Evolutionary conservation across 805 yeast genomes (phyloP).

Genomic region (Torulaspora indica): DNA sequence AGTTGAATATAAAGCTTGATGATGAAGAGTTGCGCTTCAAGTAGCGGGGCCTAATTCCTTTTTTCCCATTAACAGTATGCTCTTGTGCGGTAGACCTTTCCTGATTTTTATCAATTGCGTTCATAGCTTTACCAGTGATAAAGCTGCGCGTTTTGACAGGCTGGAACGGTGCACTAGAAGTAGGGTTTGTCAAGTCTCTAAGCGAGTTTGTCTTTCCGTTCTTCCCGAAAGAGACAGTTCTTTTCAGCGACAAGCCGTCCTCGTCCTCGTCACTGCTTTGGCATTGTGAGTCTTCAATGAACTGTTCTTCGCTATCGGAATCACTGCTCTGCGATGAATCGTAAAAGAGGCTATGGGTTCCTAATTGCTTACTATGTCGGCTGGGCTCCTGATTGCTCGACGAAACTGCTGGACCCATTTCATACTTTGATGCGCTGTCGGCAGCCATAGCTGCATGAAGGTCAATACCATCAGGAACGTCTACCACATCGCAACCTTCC

Average conservation of each 20-base stretch:
- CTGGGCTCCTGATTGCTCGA: conserved; percentile 4
- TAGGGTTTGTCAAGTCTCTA: conserved; percentile 20
- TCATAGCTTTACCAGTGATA: conserved; percentile 30
- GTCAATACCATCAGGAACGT: conserved; percentile 35
- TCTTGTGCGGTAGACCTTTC: conserved; percentile 1
- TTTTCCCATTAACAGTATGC: conserved; percentile 4
- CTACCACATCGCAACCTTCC: conserved; percentile 35
- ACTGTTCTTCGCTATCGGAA: conserved; percentile 30
- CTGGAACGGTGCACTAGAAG: conserved; percentile 11
- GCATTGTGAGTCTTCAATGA: conserved; percentile 23
- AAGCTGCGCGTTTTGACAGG: conserved; percentile 27
- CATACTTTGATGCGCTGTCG: conserved; percentile 16
- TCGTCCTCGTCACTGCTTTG: conserved; percentile 23
- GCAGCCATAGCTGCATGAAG: conserved; percentile 34
- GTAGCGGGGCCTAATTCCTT: conserved; percentile 10
- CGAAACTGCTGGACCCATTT: conserved; percentile 15
- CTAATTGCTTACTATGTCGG: not conserved
- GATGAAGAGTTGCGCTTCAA: conserved; percentile 20
- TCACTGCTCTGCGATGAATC: conserved; percentile 26
- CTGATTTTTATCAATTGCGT: conserved; percentile 2
- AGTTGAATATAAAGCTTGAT: conserved; percentile 30
- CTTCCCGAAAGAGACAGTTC: conserved; percentile 32
- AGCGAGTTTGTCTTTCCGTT: conserved; percentile 24
- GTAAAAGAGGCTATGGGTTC: conserved; percentile 2
- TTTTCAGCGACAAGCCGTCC: conserved; percentile 19